phyloP scores from a whole-genome alignment of 305 asterid species.

The Plantago rigida region DNA sequence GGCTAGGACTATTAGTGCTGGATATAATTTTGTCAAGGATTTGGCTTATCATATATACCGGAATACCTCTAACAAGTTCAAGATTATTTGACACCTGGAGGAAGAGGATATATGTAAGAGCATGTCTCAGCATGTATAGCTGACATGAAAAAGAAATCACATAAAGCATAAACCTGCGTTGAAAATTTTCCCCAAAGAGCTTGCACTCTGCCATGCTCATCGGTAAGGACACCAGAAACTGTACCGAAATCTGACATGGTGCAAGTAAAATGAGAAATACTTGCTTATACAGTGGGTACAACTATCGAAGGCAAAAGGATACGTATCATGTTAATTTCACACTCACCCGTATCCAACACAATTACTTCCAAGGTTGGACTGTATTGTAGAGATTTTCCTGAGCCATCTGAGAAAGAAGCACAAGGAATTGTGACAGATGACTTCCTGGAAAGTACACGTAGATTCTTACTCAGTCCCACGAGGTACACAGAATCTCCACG shows the following conservation, averaged over 20 bases:
- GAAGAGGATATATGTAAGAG: conserved; percentile 26
- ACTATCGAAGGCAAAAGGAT: no score
- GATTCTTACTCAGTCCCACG: conserved; percentile 83
- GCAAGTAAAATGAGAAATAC: not conserved
- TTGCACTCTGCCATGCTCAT: conserved; percentile 79
- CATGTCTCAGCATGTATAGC: conserved; percentile 24
- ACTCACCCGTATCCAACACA: conserved; percentile 84
- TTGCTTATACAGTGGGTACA: not conserved
- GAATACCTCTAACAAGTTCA: conserved; percentile 85
- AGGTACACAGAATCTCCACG: conserved; percentile 91
- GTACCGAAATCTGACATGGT: conserved; percentile 65
- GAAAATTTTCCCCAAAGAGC: conserved; percentile 97
- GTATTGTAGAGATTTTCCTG: conserved; percentile 84
- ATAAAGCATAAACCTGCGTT: conserved; percentile 55
- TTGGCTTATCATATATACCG: conserved; percentile 58
- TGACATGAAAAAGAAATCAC: conserved; percentile 23
- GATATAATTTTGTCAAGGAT: conserved; percentile 62
- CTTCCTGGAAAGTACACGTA: conserved; percentile 87
- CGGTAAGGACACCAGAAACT: conserved; percentile 86
- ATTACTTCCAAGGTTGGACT: conserved; percentile 95
- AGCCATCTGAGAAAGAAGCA: conserved; percentile 71
- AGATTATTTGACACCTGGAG: conserved; percentile 83
- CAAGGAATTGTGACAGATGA: conserved; percentile 83
- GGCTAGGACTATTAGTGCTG: conserved; percentile 50
- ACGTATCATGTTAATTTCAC: not conserved